Evolutionary conservation across 2,329 filamentous ascomycete species (phyloP), one percentile per base, ranked within the genome.

Genomic region (Epichloe coenophiala): DNA sequence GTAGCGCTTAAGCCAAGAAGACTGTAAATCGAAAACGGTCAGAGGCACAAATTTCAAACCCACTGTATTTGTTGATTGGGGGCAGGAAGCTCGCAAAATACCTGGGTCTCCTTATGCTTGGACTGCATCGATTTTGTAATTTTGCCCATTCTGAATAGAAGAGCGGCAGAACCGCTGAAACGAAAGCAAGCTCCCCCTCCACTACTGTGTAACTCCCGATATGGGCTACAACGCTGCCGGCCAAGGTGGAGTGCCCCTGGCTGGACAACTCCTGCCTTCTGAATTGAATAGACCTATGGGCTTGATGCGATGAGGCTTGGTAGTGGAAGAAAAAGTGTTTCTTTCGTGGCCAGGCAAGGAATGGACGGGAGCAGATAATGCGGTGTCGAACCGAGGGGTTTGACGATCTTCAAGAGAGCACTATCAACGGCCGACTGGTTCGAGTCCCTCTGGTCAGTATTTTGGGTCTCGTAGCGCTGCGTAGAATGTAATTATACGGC

Each of bases 1-100:
- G 63, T 90, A 97, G 49, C 84, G 77, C 67, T 84, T 79, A 57
- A 97, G 78, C 75, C 86, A 95, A 58, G 88, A 84, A 67, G 93
- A 95, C 88, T 96, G 58, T 45, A 9, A 31, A 23, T 5, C 12
- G 31, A 38, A 42, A 13, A 19, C 3, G 19, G 35, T 51, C 23
- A 52, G 33, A 49, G 49, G 19, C 15, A 12, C 37, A 27, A n/a
- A 36, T n/a, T 6, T 27, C 33, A 13, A n/a, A 21, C 35, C 2
- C 15, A 36, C 17, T 23, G 3, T 36, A 12, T 12, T 12, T 33
- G 9, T 15, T 33, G 15, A 12, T 33, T 12, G 37, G 15, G 13
- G 3, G n/a, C 11, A 19, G 8, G 7, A 12, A 23, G 35, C 27
- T 48, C 11, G 13, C 31, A 44, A 53, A 76, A 66, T 70, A 84